These are phyloP conservation scores for Chaetomium sp. DNA, from an alignment of 2,329 filamentous ascomycete species.

Conservation along the genomic window DNA sequence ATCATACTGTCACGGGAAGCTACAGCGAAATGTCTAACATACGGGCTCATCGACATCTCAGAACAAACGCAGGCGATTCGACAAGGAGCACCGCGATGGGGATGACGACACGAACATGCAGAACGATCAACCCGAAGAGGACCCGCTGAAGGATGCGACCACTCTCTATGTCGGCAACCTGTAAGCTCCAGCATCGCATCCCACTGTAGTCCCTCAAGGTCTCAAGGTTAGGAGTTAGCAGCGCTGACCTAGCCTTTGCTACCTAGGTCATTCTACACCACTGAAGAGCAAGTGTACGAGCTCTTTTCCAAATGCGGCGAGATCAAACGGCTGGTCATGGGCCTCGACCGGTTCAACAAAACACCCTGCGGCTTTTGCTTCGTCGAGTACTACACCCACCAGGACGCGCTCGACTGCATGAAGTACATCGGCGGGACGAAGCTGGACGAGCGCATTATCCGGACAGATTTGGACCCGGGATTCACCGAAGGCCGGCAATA, in stretches of 20 bases:
- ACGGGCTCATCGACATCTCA: constrained; percentile 40
- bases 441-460: constrained; percentile 93
- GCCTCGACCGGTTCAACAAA: constrained; percentile 93
- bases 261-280: constrained; percentile 89
- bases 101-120: constrained; percentile 54
- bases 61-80: constrained; percentile 71
- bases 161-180: constrained; percentile 98
- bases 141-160: constrained; percentile 82
- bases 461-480: constrained; percentile 92
- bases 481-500: constrained; percentile 97
- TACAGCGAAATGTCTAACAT: constrained; percentile 20
- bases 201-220: no score
- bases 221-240: no score
- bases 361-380: constrained; percentile 99
- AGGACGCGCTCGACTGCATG: constrained; percentile 96
- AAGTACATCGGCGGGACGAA: constrained; percentile 99
- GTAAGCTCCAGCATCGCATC: constrained; percentile 51
- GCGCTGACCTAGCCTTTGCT: constrained; percentile 18
- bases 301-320: constrained; percentile 95
- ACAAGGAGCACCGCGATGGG: constrained; percentile 59
- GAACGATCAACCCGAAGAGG: constrained; percentile 63
- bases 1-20: not conserved
- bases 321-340: constrained; percentile 98
- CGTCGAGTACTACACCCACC: constrained; percentile 97
- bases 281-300: constrained; percentile 98